These are phyloP conservation scores for Aphanomyces euteiches DNA, from an alignment of 352 stramenopile genomes.

Conservation along the genomic window DNA sequence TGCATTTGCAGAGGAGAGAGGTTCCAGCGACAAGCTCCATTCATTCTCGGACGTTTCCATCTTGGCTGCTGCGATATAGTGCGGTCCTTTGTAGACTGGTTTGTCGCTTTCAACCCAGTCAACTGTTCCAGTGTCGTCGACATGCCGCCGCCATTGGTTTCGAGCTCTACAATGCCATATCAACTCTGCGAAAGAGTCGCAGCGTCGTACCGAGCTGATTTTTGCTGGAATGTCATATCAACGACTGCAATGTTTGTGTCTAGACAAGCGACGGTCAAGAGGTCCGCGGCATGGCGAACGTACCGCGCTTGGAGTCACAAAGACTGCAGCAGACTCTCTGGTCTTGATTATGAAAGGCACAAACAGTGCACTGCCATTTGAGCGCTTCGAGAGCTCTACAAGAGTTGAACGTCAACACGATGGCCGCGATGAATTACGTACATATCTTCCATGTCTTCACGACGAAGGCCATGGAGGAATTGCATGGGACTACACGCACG, in stretches of 20 bases:
- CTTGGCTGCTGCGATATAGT: neutral
- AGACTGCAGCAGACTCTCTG: neutral
- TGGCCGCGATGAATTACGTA: neutral
- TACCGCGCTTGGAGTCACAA: slow-evolving; percentile 11
- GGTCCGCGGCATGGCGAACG: neutral
- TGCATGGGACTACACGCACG: neutral
- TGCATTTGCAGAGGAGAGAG: slow-evolving; percentile 35
- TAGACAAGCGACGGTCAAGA: neutral
- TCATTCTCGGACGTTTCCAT: neutral
- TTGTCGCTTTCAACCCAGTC: slow-evolving; percentile 52
- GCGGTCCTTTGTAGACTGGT: slow-evolving; percentile 20
- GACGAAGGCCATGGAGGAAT: slow-evolving; percentile 8
- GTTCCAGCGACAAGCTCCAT: slow-evolving; percentile 32
- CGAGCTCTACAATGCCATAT: slow-evolving; percentile 40
- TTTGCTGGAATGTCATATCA: slow-evolving; percentile 5
- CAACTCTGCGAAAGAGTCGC: neutral
- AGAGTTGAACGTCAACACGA: neutral
- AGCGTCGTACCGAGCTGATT: neutral
- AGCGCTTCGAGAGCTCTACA: slow-evolving; percentile 11
- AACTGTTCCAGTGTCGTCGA: slow-evolving; percentile 56
- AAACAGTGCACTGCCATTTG: slow-evolving; percentile 15
- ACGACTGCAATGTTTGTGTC: slow-evolving; percentile 4
- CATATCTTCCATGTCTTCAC: slow-evolving; percentile 24
- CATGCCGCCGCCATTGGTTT: slow-evolving; percentile 59
- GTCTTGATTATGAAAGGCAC: neutral